phyloP scores from a whole-genome alignment of 2,329 filamentous ascomycete species.

The Venturia nashicola region DNA sequence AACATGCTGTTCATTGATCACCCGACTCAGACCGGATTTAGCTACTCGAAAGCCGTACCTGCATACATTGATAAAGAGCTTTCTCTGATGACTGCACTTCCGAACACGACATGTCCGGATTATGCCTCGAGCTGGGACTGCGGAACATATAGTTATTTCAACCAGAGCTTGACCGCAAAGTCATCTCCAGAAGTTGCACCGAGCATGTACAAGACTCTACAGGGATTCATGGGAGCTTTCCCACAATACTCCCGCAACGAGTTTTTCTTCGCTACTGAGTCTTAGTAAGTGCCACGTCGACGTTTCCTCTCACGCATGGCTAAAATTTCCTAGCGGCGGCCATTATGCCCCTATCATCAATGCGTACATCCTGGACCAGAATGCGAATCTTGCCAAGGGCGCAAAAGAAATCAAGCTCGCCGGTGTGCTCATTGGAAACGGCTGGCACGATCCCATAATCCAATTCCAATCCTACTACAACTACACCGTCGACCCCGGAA shows the following conservation, averaged over 20 bases:
- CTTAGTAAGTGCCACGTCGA: conserved; percentile 12
- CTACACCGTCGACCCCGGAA: conserved; percentile 42
- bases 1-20: conserved; percentile 49
- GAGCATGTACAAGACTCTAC: conserved; percentile 48
- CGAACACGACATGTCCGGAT: conserved; percentile 37
- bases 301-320: conserved; percentile 21
- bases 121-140: conserved; percentile 33
- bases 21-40: conserved; percentile 47
- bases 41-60: conserved; percentile 36
- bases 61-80: conserved; percentile 24
- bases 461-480: conserved; percentile 48
- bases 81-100: conserved; percentile 30
- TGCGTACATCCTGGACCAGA: conserved; percentile 36
- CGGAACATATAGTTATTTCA: conserved; percentile 43
- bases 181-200: conserved; percentile 41
- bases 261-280: conserved; percentile 43
- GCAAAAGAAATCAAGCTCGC: conserved; percentile 36
- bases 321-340: conserved; percentile 27
- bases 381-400: conserved; percentile 29
- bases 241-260: conserved; percentile 32
- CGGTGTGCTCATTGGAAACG: conserved; percentile 44
- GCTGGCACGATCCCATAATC: conserved; percentile 43
- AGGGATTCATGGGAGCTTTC: conserved; percentile 52
- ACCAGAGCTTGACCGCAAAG: conserved; percentile 39
- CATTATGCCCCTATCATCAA: conserved; percentile 46